Conservation (phyloP, 2,329 filamentous ascomycete genomes). For the Alternaria dauci region DNA sequence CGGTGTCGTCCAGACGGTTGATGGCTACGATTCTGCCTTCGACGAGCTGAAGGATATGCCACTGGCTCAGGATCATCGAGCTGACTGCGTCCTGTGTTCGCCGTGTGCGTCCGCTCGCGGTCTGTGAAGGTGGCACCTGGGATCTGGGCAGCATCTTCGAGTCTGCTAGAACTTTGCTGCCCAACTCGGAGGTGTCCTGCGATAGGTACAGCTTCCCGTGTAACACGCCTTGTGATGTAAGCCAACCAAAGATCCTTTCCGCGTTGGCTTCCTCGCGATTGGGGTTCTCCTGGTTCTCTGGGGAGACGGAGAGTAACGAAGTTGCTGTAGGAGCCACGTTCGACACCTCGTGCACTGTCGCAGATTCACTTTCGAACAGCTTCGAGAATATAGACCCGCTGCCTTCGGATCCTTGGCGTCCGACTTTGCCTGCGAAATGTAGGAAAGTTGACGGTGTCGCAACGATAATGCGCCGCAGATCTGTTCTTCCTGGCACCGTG, state of each 20-base stretch:
- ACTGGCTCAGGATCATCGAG: slow-evolving; percentile 87
- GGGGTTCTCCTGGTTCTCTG: slow-evolving; percentile 67
- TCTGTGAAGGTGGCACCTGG: slow-evolving; percentile 74
- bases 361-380: slow-evolving; percentile 87
- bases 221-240: slow-evolving; percentile 84
- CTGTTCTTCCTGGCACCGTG: slow-evolving; percentile 70
- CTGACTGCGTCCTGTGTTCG: slow-evolving; percentile 75
- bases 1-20: slow-evolving; percentile 84
- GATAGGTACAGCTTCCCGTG: slow-evolving; percentile 79
- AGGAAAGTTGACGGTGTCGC: slow-evolving; percentile 80
- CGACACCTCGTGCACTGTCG: slow-evolving; percentile 76
- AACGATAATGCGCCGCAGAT: slow-evolving; percentile 79
- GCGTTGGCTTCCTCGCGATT: slow-evolving; percentile 62
- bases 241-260: slow-evolving; percentile 87
- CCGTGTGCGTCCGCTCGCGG: slow-evolving; percentile 69
- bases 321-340: slow-evolving; percentile 66
- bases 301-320: slow-evolving; percentile 77
- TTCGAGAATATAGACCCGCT: slow-evolving; percentile 85
- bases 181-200: slow-evolving; percentile 69
- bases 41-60: slow-evolving; percentile 86
- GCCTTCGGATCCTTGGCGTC: slow-evolving; percentile 76
- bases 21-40: slow-evolving; percentile 84
- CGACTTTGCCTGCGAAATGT: slow-evolving; percentile 81
- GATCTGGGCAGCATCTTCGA: slow-evolving; percentile 79
- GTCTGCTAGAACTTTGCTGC: slow-evolving; percentile 77